A percentile compares a stretch with the other conserved stretches of the same genome.
phyloP scores from a whole-genome alignment of 441 rosid species.

The Melastoma candidum region DNA sequence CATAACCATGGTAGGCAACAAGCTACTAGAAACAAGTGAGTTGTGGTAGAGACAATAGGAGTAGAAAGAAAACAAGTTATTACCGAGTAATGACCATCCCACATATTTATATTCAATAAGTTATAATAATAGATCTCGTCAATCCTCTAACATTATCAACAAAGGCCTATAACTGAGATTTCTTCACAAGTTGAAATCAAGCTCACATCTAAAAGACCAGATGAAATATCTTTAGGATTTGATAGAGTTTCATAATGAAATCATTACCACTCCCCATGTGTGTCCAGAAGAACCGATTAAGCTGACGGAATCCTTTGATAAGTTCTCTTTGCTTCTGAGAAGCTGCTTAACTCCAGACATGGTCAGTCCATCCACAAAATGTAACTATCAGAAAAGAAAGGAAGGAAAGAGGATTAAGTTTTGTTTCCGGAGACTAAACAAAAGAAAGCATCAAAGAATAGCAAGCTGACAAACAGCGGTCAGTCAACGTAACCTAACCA shows the following conservation, averaged over 20 bases:
- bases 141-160: too few relatives aligned
- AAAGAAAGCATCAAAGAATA: background rate
- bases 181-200: too few relatives aligned
- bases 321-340: constrained; percentile 40
- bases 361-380: constrained; percentile 80
- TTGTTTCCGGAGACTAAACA: background rate
- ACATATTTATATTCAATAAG: too few relatives aligned
- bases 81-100: too few relatives aligned
- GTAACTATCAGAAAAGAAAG: constrained; percentile 41
- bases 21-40: too few relatives aligned
- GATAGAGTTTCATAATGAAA: constrained; percentile 12
- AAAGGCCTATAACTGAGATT: too few relatives aligned
- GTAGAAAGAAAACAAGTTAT: too few relatives aligned
- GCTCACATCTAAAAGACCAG: background rate
- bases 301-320: constrained; percentile 29
- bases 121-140: too few relatives aligned
- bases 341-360: constrained; percentile 44
- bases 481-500: background rate
- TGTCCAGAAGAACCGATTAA: constrained; percentile 70
- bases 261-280: constrained; percentile 75
- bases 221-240: background rate
- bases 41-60: too few relatives aligned
- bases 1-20: too few relatives aligned
- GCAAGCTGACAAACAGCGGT: background rate
- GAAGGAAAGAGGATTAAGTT: background rate